Percentiles rank a stretch among this genome's conserved stretches.
phyloP scores from a whole-genome alignment of 2,329 filamentous ascomycete genomes.

The Fusarium pseudocircinatum region DNA sequence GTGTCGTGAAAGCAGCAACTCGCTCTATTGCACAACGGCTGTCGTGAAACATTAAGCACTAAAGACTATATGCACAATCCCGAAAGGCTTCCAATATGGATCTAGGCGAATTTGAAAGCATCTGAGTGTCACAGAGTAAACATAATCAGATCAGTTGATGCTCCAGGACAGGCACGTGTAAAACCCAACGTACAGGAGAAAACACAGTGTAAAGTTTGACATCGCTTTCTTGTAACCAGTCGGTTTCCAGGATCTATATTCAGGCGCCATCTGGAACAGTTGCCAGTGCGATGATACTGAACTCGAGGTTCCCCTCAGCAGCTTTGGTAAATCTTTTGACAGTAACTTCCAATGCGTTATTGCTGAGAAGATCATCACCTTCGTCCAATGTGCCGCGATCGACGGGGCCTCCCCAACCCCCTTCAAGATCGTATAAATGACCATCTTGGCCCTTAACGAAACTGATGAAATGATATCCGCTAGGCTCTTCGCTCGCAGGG shows the following conservation, averaged over 20 bases:
- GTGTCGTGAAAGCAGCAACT: neutral
- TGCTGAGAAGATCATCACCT: conserved; percentile 71
- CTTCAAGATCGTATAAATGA: conserved; percentile 83
- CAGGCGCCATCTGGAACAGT: conserved; percentile 27
- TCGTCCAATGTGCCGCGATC: conserved; percentile 66
- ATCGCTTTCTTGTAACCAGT: neutral
- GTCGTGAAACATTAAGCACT: neutral
- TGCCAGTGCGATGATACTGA: conserved; percentile 53
- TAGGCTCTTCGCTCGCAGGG: conserved; percentile 67
- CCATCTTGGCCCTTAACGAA: conserved; percentile 75
- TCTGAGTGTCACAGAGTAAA: neutral
- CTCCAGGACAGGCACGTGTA: neutral
- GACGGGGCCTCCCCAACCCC: conserved; percentile 76
- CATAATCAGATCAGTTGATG: neutral
- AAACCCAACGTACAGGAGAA: neutral
- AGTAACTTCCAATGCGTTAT: conserved; percentile 72
- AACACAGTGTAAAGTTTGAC: neutral
- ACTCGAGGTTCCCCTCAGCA: conserved; percentile 49
- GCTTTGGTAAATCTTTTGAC: conserved; percentile 55
- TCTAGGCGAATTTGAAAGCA: neutral
- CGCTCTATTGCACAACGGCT: neutral
- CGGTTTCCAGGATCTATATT: neutral
- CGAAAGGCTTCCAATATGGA: neutral
- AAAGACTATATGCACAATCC: neutral
- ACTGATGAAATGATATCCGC: conserved; percentile 82